Percentiles rank a stretch among this genome's conserved stretches.
Conservation (phyloP, 176 grass and related monocot species). For the Triticum dicoccoides region DNA sequence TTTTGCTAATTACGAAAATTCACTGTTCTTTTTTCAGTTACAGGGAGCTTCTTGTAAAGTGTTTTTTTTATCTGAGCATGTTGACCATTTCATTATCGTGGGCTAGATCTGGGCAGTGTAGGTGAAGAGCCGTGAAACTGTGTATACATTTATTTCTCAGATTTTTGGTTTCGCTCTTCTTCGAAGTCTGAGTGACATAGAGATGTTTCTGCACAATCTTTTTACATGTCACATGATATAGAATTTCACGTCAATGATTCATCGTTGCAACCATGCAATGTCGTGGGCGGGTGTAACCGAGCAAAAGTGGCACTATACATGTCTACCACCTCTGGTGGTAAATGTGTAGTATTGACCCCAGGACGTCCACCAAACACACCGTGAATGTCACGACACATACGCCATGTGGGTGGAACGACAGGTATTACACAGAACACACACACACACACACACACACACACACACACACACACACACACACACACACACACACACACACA, state of each 20-base stretch:
- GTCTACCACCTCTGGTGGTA: too few species aligned
- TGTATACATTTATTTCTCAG: neutral
- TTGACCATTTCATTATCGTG: neutral
- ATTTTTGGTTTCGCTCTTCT: neutral
- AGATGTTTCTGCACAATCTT: too few species aligned
- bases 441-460: too few species aligned
- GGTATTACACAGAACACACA: neutral
- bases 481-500: neutral
- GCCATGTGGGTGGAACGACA: neutral
- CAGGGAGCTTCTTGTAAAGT: neutral
- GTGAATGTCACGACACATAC: neutral
- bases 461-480: too few species aligned
- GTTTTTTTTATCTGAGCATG: neutral
- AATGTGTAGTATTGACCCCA: neutral
- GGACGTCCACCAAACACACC: neutral
- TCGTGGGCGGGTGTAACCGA: too few species aligned
- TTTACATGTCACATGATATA: too few species aligned
- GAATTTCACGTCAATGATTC: too few species aligned
- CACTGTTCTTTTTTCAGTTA: neutral
- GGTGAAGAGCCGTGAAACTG: neutral
- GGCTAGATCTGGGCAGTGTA: neutral
- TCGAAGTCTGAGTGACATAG: too few species aligned
- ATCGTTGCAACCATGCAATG: too few species aligned
- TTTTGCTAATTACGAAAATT: neutral
- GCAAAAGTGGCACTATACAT: too few species aligned